phyloP scores from a whole-genome alignment of 768 basidiomycete genomes.

The Myochromella boudieri region DNA sequence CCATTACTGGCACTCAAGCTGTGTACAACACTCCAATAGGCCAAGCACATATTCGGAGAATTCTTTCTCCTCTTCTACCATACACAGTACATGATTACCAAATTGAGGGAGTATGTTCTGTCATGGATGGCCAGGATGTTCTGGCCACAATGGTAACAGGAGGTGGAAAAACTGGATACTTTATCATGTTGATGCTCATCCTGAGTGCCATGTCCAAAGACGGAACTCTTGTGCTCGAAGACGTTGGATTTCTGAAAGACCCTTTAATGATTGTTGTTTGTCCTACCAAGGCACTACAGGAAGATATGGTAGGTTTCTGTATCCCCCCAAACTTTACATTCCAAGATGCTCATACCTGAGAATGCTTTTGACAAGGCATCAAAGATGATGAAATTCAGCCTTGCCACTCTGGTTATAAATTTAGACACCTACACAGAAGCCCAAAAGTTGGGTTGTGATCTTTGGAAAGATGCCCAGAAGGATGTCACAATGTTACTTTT shows the following conservation, averaged over 20 bases:
- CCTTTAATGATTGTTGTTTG: too few species aligned
- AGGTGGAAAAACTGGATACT: too few species aligned
- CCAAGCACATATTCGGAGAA: neutral
- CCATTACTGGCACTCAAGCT: neutral
- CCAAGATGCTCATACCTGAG: neutral
- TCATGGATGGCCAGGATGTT: conserved; percentile 19
- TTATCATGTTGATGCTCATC: too few species aligned
- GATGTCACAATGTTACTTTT: conserved; percentile 1
- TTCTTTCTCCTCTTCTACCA: conserved; percentile 8
- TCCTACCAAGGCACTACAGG: too few species aligned
- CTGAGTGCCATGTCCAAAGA: too few species aligned
- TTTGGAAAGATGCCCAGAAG: neutral
- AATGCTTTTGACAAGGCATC: neutral
- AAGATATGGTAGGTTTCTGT: too few species aligned
- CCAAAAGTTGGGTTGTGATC: neutral
- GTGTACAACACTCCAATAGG: conserved; percentile 2
- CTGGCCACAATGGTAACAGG: too few species aligned
- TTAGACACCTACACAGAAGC: conserved; percentile 2
- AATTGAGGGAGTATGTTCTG: conserved; percentile 18
- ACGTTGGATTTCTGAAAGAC: too few species aligned
- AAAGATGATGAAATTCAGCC: conserved; percentile 4
- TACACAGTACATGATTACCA: conserved; percentile 20
- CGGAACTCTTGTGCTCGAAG: too few species aligned
- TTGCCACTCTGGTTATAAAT: neutral
- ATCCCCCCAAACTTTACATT: too few species aligned